Evolutionary conservation across 2,329 filamentous ascomycete species (phyloP).

Genomic region (Colletotrichum magnum): DNA sequence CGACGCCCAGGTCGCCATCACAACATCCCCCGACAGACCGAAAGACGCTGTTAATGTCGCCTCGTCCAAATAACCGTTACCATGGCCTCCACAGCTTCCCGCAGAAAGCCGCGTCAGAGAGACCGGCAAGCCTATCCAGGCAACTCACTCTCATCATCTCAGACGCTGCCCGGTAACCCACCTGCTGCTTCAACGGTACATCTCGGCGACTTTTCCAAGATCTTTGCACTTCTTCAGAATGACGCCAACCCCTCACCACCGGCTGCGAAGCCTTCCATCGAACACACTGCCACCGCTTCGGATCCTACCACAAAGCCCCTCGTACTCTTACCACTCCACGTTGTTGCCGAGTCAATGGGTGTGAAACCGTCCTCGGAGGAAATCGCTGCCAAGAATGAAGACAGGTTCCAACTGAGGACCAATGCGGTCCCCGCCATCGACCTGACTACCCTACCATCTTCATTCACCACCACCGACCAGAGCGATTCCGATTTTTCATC

Average conservation of each 20-base stretch:
- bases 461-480: not conserved
- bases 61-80: not conserved
- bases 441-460: not conserved
- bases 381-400: not conserved
- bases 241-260: not conserved
- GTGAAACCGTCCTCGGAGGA: not conserved
- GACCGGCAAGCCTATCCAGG: not conserved
- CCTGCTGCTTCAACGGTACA: not conserved
- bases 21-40: no score
- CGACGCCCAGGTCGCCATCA: no score
- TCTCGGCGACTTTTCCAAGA: slow-evolving; percentile 31
- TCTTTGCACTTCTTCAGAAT: slow-evolving; percentile 18
- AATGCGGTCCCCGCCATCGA: not conserved
- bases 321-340: slow-evolving; percentile 15
- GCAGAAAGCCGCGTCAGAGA: slow-evolving; percentile 29
- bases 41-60: not conserved
- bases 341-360: slow-evolving; percentile 15
- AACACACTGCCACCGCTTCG: not conserved
- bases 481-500: not conserved
- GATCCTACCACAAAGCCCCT: not conserved
- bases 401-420: not conserved
- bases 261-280: not conserved
- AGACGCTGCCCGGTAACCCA: no score
- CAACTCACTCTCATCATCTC: not conserved
- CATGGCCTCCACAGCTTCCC: slow-evolving; percentile 25